A percentile compares a stretch with the other conserved stretches of the same genome.
Evolutionary conservation across 1,139 yeast species (phyloP).

Genomic region (Geotrichum aggregatum): DNA sequence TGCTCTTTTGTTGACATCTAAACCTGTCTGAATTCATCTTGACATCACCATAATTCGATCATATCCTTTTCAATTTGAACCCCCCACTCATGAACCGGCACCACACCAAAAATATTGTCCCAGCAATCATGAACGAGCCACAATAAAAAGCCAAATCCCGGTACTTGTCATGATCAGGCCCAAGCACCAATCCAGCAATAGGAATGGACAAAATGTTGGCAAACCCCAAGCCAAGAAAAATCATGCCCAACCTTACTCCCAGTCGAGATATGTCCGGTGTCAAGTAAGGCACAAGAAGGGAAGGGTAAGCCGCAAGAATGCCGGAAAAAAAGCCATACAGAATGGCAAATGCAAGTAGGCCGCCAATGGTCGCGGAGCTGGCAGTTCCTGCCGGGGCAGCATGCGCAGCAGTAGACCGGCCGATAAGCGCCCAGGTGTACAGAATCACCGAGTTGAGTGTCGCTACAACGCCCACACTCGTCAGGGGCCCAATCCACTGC

Average conservation of each 20-base stretch:
- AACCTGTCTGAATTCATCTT: neutral
- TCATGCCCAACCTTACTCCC: conserved; percentile 55
- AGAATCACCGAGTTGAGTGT: conserved; percentile 5
- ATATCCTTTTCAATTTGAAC: neutral
- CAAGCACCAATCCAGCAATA: conserved; percentile 18
- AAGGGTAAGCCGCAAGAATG: conserved; percentile 44
- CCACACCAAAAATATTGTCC: neutral
- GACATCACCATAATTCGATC: too few relatives aligned
- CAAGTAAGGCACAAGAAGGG: conserved; percentile 47
- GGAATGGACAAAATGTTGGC: conserved; percentile 17
- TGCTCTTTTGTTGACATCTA: too few relatives aligned
- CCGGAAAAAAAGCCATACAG: conserved; percentile 50
- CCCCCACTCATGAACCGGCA: conserved; percentile 1
- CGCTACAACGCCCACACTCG: conserved; percentile 10
- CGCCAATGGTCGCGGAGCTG: neutral
- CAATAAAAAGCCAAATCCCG: conserved; percentile 8
- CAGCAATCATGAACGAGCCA: conserved; percentile 7
- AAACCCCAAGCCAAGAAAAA: conserved; percentile 40
- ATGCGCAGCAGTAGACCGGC: neutral
- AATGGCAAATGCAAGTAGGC: conserved; percentile 14
- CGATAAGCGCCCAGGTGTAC: conserved; percentile 8
- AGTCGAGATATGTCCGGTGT: conserved; percentile 43
- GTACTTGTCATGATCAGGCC: conserved; percentile 9
- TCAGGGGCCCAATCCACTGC: conserved; percentile 16
- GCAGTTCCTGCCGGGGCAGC: too few relatives aligned